These are phyloP conservation scores for Wakefieldia striispora DNA, from an alignment of 768 basidiomycete genomes.

Conservation along the genomic window DNA sequence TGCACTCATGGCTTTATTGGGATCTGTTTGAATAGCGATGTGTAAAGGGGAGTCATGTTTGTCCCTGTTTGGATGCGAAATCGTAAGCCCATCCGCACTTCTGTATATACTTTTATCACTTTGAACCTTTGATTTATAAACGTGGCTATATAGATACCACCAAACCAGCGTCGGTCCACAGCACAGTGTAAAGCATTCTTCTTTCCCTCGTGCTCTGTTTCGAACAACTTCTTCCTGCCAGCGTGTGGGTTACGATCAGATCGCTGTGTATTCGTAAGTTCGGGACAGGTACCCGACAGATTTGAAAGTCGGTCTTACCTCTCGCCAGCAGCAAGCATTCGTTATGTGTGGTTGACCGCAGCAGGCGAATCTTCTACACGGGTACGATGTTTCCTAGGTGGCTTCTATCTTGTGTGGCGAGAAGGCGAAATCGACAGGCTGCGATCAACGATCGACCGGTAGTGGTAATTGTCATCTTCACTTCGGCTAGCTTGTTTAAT, in stretches of 20 bases:
- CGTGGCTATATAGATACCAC: too few species aligned
- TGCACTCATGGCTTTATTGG: slow-evolving; percentile 6
- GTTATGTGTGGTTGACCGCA: background rate
- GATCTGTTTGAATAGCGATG: background rate
- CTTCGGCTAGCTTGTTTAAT: slow-evolving; percentile 26
- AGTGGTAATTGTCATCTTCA: slow-evolving; percentile 21
- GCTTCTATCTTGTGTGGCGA: background rate
- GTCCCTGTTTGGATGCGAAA: too few species aligned
- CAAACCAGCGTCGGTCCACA: too few species aligned
- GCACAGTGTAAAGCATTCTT: too few species aligned
- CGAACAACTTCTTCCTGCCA: background rate
- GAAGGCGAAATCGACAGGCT: slow-evolving; percentile 5
- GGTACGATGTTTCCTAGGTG: background rate
- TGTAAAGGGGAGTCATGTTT: background rate
- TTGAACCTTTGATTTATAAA: too few species aligned
- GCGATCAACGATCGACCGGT: slow-evolving; percentile 28
- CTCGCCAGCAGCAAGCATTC: background rate
- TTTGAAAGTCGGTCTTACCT: slow-evolving; percentile 7
- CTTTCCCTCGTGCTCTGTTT: background rate
- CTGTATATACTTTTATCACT: too few species aligned
- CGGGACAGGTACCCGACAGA: background rate
- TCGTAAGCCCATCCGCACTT: too few species aligned
- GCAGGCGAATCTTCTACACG: slow-evolving; percentile 1
- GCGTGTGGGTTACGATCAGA: slow-evolving; percentile 4
- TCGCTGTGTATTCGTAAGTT: background rate